Conservation (phyloP, 208 protist genomes). For the Trypanosoma platydactyli region DNA sequence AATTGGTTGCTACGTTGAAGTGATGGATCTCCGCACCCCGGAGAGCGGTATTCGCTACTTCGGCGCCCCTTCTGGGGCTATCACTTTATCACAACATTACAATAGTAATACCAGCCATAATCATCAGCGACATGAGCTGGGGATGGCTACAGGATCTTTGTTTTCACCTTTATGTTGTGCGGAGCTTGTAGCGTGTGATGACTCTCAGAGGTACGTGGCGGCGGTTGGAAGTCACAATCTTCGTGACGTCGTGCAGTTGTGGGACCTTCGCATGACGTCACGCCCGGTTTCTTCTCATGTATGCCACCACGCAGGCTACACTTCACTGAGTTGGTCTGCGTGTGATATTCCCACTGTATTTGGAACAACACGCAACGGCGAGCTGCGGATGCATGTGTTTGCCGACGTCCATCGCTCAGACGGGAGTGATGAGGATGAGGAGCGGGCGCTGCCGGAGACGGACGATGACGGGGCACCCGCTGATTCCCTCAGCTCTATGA, state of each 20-base stretch:
- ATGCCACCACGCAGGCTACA: conserved; percentile 45
- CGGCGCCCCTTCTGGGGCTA: conserved; percentile 36
- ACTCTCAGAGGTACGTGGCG: conserved; percentile 57
- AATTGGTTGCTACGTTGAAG: conserved; percentile 54
- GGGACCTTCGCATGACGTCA: conserved; percentile 64
- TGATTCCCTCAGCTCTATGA: conserved; percentile 1
- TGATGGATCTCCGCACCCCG: conserved; percentile 69
- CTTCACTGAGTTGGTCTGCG: conserved; percentile 59
- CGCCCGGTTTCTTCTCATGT: conserved; percentile 35
- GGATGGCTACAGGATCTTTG: not conserved
- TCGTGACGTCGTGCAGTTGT: conserved; percentile 69
- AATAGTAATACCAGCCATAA: conserved; percentile 1
- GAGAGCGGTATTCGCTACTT: conserved; percentile 53
- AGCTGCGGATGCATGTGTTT: conserved; percentile 48
- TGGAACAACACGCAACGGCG: conserved; percentile 45
- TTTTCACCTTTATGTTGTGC: conserved; percentile 48
- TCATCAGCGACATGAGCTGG: not conserved
- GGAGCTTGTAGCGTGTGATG: conserved; percentile 65
- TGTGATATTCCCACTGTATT: conserved; percentile 41
- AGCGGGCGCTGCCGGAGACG: not conserved
- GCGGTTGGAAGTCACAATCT: conserved; percentile 36
- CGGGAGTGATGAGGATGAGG: conserved; percentile 2
- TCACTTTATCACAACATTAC: not conserved
- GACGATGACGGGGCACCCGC: conserved; percentile 2
- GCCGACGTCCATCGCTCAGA: conserved; percentile 2